Evolutionary conservation across 2,329 filamentous ascomycete species (phyloP).

Genomic region (Chalara sp.): DNA sequence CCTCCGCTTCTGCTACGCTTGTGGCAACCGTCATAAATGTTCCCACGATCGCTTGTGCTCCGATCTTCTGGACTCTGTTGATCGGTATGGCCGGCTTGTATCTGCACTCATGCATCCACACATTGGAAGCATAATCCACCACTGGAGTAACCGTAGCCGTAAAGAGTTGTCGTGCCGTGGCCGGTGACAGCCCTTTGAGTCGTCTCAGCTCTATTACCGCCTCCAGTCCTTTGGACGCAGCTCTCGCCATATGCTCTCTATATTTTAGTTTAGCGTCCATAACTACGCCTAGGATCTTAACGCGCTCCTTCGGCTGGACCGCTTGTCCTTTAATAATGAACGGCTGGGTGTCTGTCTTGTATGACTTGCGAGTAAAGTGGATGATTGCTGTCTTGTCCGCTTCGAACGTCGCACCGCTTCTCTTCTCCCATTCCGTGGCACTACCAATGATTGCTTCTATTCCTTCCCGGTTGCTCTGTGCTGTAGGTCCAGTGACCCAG

Average conservation of each 20-base stretch:
- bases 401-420: slow-evolving; percentile 22
- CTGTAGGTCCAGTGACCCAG: no score
- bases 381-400: slow-evolving; percentile 21
- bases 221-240: slow-evolving; percentile 17
- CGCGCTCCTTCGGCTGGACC: slow-evolving; percentile 2
- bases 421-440: slow-evolving; percentile 18
- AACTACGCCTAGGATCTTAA: slow-evolving; percentile 17
- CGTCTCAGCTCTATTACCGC: slow-evolving; percentile 16
- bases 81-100: slow-evolving; percentile 1
- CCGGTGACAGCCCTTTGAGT: slow-evolving; percentile 10
- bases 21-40: slow-evolving; percentile 21
- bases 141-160: slow-evolving; percentile 16
- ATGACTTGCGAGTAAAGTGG: slow-evolving; percentile 4
- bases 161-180: slow-evolving; percentile 18
- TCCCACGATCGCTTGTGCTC: slow-evolving; percentile 20
- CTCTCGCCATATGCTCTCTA: slow-evolving; percentile 20
- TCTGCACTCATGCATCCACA: slow-evolving; percentile 18
- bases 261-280: slow-evolving; percentile 21
- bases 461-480: slow-evolving; percentile 15
- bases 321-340: slow-evolving; percentile 8
- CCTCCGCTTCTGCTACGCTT: slow-evolving; percentile 21
- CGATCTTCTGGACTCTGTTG: slow-evolving; percentile 20
- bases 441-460: slow-evolving; percentile 21
- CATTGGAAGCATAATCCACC: slow-evolving; percentile 23
- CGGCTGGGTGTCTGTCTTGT: slow-evolving; percentile 1